Evolutionary conservation across 768 basidiomycete species (phyloP), one percentile per base, ranked within the genome.

Genomic region (Rossbeevera mucosa): DNA sequence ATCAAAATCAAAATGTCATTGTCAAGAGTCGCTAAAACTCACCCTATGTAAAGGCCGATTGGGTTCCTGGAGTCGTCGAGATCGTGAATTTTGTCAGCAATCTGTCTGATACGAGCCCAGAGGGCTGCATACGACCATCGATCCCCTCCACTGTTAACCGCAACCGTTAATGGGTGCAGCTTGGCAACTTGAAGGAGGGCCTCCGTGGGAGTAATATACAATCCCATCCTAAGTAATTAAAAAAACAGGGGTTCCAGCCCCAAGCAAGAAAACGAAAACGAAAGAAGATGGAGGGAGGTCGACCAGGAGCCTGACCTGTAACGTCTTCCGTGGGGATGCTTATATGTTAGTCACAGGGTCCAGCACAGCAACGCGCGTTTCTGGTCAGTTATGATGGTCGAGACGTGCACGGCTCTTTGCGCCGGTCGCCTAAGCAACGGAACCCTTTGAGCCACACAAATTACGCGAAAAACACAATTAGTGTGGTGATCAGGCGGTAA

Each of bases 61-160:
- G 64, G 48, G 36, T 53, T 45, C 44, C 57, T 42, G 40, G 55
- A 33, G 41, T 45, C 33, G 47, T 57, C 59, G 36, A 65, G 52
- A 29, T 31, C 46, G 33, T 38, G 25, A 18, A 68, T 58, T 46
- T 51, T 51, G 47, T 63, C 58, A 13, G 65, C 58, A 11, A 67
- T 60, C 47, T 58, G 54, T 51, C 60, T 57, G 50, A 67, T 59
- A 43, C 66, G 66, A 48, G 61, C 57, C 66, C 66, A 67, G n/a
- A 67, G 57, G 48, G 62, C 66, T 43, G 62, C 62, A n/a, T 68
- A 67, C 44, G 64, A 62, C 66, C 66, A 67, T 57, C 57, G 49
- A 42, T 55, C 47, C 38, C 33, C 51, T 54, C 48, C 57, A n/a
- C 52, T 45, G 28, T 52, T 59, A 33, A 68, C 59, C 9, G 64